phyloP scores from a whole-genome alignment of 495 filamentous ascomycete species.

The Xylaria cubensis region DNA sequence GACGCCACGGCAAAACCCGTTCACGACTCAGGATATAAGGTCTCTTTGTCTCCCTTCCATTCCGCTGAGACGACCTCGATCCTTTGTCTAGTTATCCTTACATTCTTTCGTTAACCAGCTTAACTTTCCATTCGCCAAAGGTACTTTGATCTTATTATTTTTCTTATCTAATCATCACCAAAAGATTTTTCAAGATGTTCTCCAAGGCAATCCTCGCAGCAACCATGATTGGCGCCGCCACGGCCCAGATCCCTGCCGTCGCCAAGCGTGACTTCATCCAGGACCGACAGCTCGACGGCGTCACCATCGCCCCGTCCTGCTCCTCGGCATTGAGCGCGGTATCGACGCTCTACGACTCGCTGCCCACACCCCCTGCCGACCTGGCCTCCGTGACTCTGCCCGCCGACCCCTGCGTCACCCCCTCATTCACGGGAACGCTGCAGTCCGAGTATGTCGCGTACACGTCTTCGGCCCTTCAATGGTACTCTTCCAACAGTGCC shows the following conservation, averaged over 20 bases:
- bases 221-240: slow-evolving; percentile 36
- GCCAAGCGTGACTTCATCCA: slow-evolving; percentile 21
- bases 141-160: not conserved
- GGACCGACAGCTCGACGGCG: slow-evolving; percentile 4
- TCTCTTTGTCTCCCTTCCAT: not conserved
- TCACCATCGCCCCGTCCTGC: not conserved
- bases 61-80: not conserved
- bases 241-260: slow-evolving; percentile 13
- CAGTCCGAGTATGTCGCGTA: slow-evolving; percentile 25
- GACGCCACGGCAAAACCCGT: not conserved
- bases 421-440: slow-evolving; percentile 23
- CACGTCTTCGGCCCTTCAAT: slow-evolving; percentile 25
- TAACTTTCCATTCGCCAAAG: not conserved
- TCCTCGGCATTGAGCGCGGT: not conserved
- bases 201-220: slow-evolving; percentile 39
- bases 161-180: not conserved
- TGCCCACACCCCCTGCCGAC: slow-evolving; percentile 18
- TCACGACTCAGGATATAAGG: not conserved
- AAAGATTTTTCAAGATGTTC: slow-evolving; percentile 36
- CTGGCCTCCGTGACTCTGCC: not conserved
- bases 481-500: slow-evolving; percentile 26
- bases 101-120: not conserved
- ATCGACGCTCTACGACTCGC: not conserved
- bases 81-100: not conserved
- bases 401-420: slow-evolving; percentile 27